These are phyloP conservation scores for Schrenkiella parvula DNA, from an alignment of 345 rosid genomes.

Conservation along the genomic window DNA sequence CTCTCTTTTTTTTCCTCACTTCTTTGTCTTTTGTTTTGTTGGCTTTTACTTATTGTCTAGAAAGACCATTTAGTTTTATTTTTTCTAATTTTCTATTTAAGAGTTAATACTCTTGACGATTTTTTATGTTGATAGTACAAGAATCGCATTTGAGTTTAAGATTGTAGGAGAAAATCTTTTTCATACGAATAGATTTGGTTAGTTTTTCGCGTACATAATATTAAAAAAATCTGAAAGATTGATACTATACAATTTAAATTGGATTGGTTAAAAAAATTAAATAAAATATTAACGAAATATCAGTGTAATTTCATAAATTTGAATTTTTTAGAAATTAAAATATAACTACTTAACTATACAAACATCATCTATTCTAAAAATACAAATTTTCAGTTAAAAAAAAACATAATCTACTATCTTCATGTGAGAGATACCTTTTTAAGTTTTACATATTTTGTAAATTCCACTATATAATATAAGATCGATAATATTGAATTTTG, in stretches of 20 bases:
- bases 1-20: neutral
- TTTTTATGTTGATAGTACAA: neutral
- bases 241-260: too few relatives aligned
- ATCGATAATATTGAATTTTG: neutral
- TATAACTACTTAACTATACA: neutral
- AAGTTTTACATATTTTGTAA: neutral
- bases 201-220: neutral
- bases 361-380: neutral
- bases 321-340: neutral
- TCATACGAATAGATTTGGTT: neutral
- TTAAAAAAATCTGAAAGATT: neutral
- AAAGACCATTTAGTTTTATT: neutral
- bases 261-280: too few relatives aligned
- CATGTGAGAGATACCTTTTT: neutral
- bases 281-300: too few relatives aligned
- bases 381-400: too few relatives aligned
- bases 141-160: neutral
- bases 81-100: neutral
- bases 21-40: neutral
- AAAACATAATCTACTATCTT: too few relatives aligned
- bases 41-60: conserved; percentile 1
- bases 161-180: neutral
- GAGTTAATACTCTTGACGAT: neutral
- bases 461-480: neutral
- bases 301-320: neutral